Conservation (phyloP, 2,329 filamentous ascomycete genomes). For the Aspergillus tubingensis region DNA sequence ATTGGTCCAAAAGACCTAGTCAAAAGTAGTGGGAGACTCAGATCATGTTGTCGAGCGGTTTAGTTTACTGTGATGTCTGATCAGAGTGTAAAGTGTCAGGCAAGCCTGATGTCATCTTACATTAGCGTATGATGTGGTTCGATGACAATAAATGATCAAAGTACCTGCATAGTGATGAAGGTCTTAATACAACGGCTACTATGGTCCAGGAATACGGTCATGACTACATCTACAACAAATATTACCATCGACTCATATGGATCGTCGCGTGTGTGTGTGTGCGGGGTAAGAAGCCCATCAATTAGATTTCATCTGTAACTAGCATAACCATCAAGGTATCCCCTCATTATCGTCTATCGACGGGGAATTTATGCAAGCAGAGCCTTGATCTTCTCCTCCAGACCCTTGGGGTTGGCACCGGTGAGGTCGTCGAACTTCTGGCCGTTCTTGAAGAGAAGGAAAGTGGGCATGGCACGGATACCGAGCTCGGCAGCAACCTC, state of each 20-base stretch:
- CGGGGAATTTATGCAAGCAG: constrained; percentile 23
- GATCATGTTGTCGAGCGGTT: no score
- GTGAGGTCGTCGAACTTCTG: constrained; percentile 72
- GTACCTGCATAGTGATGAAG: no score
- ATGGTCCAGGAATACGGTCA: not conserved
- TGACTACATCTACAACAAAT: not conserved
- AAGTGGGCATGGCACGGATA: constrained; percentile 91
- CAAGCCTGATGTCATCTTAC: no score
- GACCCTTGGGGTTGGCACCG: constrained; percentile 74
- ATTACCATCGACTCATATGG: no score
- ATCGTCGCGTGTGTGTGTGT: not conserved
- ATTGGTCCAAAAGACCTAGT: no score
- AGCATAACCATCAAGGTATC: not conserved
- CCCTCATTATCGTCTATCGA: not conserved
- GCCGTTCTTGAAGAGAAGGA: constrained; percentile 79
- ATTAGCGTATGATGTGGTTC: no score
- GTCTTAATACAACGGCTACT: not conserved
- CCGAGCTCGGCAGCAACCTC: constrained; percentile 75
- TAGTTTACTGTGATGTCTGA: no score
- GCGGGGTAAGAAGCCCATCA: not conserved
- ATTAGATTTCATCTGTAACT: not conserved
- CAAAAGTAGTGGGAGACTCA: no score
- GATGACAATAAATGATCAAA: no score
- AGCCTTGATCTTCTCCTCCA: constrained; percentile 50
- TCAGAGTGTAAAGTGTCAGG: no score